These are phyloP conservation scores for Xylariaceae sp. DNA, from an alignment of 2,329 filamentous ascomycete species.

Conservation along the genomic window DNA sequence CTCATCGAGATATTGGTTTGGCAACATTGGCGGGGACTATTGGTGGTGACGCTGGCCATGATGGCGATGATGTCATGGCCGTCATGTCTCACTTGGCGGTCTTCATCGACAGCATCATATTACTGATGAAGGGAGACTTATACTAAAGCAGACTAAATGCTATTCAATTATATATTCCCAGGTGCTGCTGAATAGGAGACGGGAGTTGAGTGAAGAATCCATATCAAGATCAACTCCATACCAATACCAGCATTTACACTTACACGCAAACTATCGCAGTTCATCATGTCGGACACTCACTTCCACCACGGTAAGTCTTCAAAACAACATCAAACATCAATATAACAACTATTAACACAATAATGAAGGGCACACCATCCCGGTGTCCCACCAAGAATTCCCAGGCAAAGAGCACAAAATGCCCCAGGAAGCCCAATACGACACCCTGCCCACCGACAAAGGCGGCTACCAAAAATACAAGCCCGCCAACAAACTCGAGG, in stretches of 20 bases:
- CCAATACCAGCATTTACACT: not conserved
- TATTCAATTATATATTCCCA: not conserved
- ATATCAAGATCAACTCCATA: not conserved
- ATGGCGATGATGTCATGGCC: conserved; percentile 28
- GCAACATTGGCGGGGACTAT: conserved; percentile 17
- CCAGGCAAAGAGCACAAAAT: conserved; percentile 45
- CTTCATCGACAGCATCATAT: not conserved
- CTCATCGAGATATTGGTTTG: conserved; percentile 23
- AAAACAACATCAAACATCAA: too few relatives aligned
- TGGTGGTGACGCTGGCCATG: conserved; percentile 25
- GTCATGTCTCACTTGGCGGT: not conserved
- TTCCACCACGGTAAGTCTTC: conserved; percentile 31
- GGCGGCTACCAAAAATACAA: conserved; percentile 67
- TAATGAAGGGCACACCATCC: conserved; percentile 35
- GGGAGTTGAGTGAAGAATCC: not conserved
- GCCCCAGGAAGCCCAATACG: conserved; percentile 52
- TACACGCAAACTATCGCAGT: not conserved
- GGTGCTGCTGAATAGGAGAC: not conserved
- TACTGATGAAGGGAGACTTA: not conserved
- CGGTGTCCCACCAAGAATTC: conserved; percentile 39
- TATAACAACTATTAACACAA: conserved; percentile 4
- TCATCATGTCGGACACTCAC: conserved; percentile 31
- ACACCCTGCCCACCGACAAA: conserved; percentile 61
- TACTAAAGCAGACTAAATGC: too few relatives aligned
- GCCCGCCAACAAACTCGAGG: conserved; percentile 68